Evolutionary conservation across 345 rosid genomes (phyloP), one percentile per base, ranked within the genome.

Genomic region (Psidium friedrichsthalianum): DNA sequence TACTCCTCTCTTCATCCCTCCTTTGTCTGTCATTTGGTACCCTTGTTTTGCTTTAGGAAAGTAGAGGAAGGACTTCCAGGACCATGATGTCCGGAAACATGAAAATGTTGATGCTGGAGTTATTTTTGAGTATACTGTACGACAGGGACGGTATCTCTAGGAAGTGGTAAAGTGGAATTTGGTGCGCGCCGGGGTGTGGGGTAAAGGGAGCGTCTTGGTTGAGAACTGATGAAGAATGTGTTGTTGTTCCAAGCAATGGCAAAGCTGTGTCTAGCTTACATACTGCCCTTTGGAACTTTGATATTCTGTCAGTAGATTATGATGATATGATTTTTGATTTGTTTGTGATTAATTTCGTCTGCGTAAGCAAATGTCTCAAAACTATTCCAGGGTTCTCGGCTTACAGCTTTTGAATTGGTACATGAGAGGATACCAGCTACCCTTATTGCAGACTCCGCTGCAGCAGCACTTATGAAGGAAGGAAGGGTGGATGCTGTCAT

Each of bases 351-450:
- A 29, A 29, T 52, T 6, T 82, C 44, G 16, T 55, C 25, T 53
- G 58, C 6, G 16, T 53, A 51, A 32, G 83, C 42, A 49, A 64
- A 16, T 64, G 76, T 64, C 76, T 29, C 42, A 64, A 36, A 49
- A 52, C 47, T 56, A 83, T 54, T 87, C 82, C 92, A 95, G 99
- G 99, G 99, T 83, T 95, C 98, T 8, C 93, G 99, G 85, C 98
- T 95, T 87, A 97, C 99, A 55, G 99, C 99, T 54, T 97, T 91
- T 84, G 99, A 97, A 93, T 88, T 95, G 87, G 98, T 95, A 83
- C 98, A 97, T 86, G 99, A 97, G 54, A 93, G 89, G 10, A 95
- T 95, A 85, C 97, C 98, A 44, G 96, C 98, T 51, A 94, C 99
- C 69, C 98, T 97, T 16, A 84, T 97, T 87, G 98, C 96, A 83